These are phyloP conservation scores for Apiotrichum montevideense DNA, from an alignment of 1,284 basidiomycete species.

Conservation along the genomic window DNA sequence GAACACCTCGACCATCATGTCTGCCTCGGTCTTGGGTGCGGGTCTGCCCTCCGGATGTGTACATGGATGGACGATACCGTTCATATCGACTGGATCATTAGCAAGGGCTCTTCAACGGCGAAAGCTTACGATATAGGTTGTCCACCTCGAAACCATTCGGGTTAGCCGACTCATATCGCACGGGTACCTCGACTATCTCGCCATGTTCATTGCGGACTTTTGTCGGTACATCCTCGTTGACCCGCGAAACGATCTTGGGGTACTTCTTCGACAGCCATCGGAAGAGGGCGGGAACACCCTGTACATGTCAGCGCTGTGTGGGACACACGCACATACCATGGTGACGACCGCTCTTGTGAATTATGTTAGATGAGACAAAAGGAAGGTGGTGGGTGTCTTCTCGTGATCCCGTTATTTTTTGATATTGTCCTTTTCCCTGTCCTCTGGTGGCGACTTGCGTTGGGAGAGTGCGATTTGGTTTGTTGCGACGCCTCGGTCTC, in stretches of 20 bases:
- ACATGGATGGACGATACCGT: conserved; percentile 82
- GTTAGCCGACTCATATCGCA: conserved; percentile 78
- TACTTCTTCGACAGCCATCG: conserved; percentile 95
- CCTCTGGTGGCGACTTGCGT: no score
- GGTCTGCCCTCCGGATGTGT: conserved; percentile 95
- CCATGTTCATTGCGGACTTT: conserved; percentile 57
- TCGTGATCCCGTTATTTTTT: no score
- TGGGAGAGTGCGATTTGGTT: no score
- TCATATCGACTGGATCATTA: conserved; percentile 47
- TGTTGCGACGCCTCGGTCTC: no score
- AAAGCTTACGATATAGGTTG: conserved; percentile 76
- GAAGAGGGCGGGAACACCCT: conserved; percentile 86
- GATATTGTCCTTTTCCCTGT: no score
- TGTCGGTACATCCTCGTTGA: conserved; percentile 73
- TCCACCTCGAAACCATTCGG: conserved; percentile 97
- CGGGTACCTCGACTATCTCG: conserved; percentile 66
- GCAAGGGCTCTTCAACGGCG: neutral
- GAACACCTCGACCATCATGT: conserved; percentile 99
- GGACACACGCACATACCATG: conserved; percentile 9
- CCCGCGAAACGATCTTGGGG: conserved; percentile 81
- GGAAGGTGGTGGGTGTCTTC: no score
- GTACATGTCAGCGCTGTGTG: neutral
- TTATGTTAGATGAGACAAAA: no score
- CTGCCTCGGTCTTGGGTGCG: conserved; percentile 93
- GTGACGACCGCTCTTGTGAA: neutral